Percentiles rank a stretch among this genome's conserved stretches.
phyloP scores from a whole-genome alignment of 768 basidiomycete species.

The Peribolospora baueri region DNA sequence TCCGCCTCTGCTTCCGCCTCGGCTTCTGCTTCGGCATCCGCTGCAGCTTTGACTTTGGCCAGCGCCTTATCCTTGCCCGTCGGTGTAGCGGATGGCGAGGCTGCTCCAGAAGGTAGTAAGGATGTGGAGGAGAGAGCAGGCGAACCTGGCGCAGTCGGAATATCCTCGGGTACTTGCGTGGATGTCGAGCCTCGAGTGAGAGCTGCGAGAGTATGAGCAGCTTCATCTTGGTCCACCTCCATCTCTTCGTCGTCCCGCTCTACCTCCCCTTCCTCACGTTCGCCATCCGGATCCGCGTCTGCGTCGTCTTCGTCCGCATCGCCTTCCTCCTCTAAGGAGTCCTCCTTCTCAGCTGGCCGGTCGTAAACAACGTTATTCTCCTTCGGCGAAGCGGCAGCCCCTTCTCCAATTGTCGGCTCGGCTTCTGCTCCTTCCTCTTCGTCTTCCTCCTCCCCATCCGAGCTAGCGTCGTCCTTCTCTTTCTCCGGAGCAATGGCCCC shows the following conservation, averaged over 20 bases:
- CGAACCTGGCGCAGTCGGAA: neutral
- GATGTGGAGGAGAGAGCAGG: neutral
- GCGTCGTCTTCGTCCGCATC: neutral
- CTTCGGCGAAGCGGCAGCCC: conserved; percentile 1
- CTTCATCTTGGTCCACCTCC: conserved; percentile 2
- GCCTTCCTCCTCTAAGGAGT: neutral
- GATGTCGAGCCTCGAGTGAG: neutral
- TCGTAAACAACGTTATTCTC: neutral
- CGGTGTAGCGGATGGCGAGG: neutral
- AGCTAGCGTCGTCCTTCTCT: neutral
- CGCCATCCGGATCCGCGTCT: conserved; percentile 3
- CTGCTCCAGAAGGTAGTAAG: neutral
- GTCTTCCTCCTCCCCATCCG: conserved; percentile 1
- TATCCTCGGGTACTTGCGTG: neutral
- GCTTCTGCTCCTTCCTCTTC: conserved; percentile 1
- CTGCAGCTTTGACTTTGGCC: too few species aligned
- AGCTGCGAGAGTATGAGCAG: neutral
- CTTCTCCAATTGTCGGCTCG: conserved; percentile 5
- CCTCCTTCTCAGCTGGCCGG: conserved; percentile 7
- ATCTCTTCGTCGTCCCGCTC: neutral
- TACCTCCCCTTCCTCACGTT: conserved; percentile 9
- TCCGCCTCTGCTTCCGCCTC: too few species aligned
- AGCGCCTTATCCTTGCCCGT: too few species aligned
- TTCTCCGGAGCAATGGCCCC: neutral
- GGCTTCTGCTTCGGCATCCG: too few species aligned